These are phyloP conservation scores for Arabidopsis lyrata DNA, from an alignment of 441 rosid genomes.

Conservation along the genomic window DNA sequence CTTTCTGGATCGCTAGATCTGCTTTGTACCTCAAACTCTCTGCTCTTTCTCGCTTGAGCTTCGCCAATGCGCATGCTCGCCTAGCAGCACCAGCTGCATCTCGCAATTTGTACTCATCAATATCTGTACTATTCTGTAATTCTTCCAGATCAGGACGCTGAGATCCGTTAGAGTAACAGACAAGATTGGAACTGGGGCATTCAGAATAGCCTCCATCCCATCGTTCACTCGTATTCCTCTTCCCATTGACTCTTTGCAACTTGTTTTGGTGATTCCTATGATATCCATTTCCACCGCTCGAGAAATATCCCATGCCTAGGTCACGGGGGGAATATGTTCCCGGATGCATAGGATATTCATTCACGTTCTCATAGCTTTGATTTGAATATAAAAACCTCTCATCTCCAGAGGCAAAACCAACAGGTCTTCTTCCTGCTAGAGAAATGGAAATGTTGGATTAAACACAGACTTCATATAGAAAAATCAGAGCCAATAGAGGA, in stretches of 20 bases:
- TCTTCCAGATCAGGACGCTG: slow-evolving; percentile 51
- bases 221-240: slow-evolving; percentile 54
- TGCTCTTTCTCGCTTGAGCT: slow-evolving; percentile 83
- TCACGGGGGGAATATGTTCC: slow-evolving; percentile 64
- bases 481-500: slow-evolving; percentile 8
- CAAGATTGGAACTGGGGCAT: slow-evolving; percentile 53
- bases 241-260: slow-evolving; percentile 55
- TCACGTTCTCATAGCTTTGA: slow-evolving; percentile 60
- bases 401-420: slow-evolving; percentile 73
- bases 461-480: slow-evolving; percentile 9
- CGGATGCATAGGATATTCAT: slow-evolving; percentile 64
- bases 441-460: slow-evolving; percentile 36
- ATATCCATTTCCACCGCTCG: slow-evolving; percentile 57
- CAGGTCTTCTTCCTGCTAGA: slow-evolving; percentile 73
- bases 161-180: slow-evolving; percentile 47
- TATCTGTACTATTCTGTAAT: slow-evolving; percentile 56
- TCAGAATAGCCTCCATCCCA: slow-evolving; percentile 62
- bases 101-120: slow-evolving; percentile 66
- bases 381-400: slow-evolving; percentile 63
- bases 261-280: slow-evolving; percentile 56
- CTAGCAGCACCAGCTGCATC: slow-evolving; percentile 80
- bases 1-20: slow-evolving; percentile 90
- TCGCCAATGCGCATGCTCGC: slow-evolving; percentile 72
- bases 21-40: slow-evolving; percentile 79
- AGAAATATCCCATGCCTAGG: slow-evolving; percentile 53